Percentiles rank a stretch among this genome's conserved stretches.
These are phyloP conservation scores for Geosiphon pyriformis DNA, from an alignment of 192 early-diverging fungal species.

Conservation along the genomic window DNA sequence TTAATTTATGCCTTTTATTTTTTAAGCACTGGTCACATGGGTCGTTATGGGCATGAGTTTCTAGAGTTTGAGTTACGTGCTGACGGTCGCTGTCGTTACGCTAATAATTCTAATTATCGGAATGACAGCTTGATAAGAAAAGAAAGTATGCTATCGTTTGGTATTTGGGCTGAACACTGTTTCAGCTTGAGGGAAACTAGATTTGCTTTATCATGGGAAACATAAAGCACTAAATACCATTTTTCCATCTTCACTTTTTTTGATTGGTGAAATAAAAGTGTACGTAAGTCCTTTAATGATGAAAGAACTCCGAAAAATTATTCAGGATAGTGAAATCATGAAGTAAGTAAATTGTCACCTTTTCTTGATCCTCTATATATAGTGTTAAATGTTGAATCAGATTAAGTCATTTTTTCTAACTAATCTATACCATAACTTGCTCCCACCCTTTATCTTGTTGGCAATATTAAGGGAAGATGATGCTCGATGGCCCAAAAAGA, in stretches of 20 bases:
- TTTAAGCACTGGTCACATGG: constrained; percentile 79
- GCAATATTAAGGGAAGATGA: constrained; percentile 84
- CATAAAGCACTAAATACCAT: too few species aligned
- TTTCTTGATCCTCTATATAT: not conserved
- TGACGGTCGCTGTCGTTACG: constrained; percentile 86
- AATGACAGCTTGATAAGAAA: constrained; percentile 96
- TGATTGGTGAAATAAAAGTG: constrained; percentile 45
- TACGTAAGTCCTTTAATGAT: constrained; percentile 73
- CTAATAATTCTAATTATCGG: constrained; percentile 97
- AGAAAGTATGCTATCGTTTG: constrained; percentile 51
- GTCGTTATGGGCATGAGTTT: constrained; percentile 98
- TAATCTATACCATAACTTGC: too few species aligned
- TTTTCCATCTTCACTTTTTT: too few species aligned
- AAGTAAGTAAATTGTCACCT: constrained; percentile 44
- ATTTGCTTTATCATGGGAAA: too few species aligned
- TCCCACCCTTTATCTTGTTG: too few species aligned
- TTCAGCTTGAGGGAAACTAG: too few species aligned
- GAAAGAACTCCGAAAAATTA: constrained; percentile 83
- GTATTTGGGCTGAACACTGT: not conserved
- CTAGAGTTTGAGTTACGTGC: constrained; percentile 92
- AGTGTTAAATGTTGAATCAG: not conserved
- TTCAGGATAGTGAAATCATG: constrained; percentile 86
- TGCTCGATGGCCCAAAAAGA: constrained; percentile 82
- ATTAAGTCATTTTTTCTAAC: too few species aligned
- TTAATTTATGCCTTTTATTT: not conserved